These are phyloP conservation scores for Parafenestella ontariensis DNA, from an alignment of 2,329 filamentous ascomycete genomes.

Conservation along the genomic window DNA sequence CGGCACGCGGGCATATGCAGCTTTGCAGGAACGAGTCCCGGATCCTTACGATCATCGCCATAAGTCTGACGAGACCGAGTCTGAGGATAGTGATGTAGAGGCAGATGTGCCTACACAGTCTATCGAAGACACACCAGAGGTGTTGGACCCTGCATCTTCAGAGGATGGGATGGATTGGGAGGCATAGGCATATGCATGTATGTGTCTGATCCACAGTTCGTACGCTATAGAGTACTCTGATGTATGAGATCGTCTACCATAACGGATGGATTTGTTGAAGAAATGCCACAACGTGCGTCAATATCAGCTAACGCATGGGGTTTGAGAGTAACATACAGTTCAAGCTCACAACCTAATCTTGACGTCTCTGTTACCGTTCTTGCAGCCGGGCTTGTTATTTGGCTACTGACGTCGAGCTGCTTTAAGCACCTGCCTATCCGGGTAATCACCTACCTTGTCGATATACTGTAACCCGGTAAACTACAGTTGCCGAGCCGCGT, in stretches of 20 bases:
- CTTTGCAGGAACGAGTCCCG: slow-evolving; percentile 18
- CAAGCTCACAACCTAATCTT: neutral
- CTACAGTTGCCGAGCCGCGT: slow-evolving; percentile 35
- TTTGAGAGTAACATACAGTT: neutral
- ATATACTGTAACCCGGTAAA: slow-evolving; percentile 19
- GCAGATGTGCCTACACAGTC: slow-evolving; percentile 1
- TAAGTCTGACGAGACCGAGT: slow-evolving; percentile 3
- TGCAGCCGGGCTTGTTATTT: neutral
- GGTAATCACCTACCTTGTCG: slow-evolving; percentile 34
- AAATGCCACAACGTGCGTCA: too few relatives aligned
- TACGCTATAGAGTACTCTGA: neutral
- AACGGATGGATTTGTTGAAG: too few relatives aligned
- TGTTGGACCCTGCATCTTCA: neutral
- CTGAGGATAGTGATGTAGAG: neutral
- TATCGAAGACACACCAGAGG: neutral
- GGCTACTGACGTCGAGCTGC: slow-evolving; percentile 1
- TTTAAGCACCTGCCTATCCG: slow-evolving; percentile 34
- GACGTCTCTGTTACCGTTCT: neutral
- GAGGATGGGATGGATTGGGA: slow-evolving; percentile 19
- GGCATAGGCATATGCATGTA: neutral
- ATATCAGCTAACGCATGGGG: too few relatives aligned
- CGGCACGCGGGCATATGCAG: slow-evolving; percentile 32
- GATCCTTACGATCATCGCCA: neutral
- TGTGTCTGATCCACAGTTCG: neutral
- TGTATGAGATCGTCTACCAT: too few relatives aligned